phyloP scores from a whole-genome alignment of 1,284 basidiomycete genomes.

The Sanghuangporus weigelae region DNA sequence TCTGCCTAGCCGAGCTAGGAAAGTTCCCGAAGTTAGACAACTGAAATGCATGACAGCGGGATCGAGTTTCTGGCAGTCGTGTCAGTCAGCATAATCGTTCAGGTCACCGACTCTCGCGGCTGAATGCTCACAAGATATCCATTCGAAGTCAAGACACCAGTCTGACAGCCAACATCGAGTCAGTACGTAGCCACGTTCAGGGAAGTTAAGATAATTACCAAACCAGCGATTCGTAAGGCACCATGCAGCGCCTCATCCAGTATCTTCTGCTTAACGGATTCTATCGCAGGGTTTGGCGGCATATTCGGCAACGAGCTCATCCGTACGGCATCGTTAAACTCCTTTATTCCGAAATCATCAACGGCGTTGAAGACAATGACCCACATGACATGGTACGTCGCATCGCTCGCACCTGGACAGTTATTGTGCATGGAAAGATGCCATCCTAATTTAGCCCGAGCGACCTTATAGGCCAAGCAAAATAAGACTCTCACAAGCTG shows the following conservation, averaged over 20 bases:
- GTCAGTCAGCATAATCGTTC: background rate
- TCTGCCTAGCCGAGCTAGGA: slow-evolving; percentile 77
- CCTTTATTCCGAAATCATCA: slow-evolving; percentile 79
- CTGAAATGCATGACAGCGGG: slow-evolving; percentile 82
- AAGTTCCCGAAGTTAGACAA: slow-evolving; percentile 75
- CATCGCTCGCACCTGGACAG: slow-evolving; percentile 68
- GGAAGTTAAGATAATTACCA: slow-evolving; percentile 40
- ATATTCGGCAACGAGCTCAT: slow-evolving; percentile 33
- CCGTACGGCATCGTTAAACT: slow-evolving; percentile 48
- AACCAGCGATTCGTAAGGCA: slow-evolving; percentile 79
- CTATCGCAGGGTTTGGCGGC: slow-evolving; percentile 34
- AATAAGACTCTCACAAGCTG: slow-evolving; percentile 49
- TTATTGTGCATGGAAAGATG: slow-evolving; percentile 14
- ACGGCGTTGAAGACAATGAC: slow-evolving; percentile 72
- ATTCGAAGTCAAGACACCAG: slow-evolving; percentile 76
- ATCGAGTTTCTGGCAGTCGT: slow-evolving; percentile 55
- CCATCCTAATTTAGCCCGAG: background rate
- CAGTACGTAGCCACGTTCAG: background rate
- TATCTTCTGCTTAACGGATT: slow-evolving; percentile 62
- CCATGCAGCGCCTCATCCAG: slow-evolving; percentile 78
- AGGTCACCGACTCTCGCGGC: background rate
- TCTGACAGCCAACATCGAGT: slow-evolving; percentile 32
- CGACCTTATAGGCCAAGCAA: background rate
- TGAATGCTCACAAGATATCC: slow-evolving; percentile 64
- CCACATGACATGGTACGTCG: slow-evolving; percentile 90